Evolutionary conservation across 345 rosid genomes (phyloP).

Genomic region (Reutealis trisperma): DNA sequence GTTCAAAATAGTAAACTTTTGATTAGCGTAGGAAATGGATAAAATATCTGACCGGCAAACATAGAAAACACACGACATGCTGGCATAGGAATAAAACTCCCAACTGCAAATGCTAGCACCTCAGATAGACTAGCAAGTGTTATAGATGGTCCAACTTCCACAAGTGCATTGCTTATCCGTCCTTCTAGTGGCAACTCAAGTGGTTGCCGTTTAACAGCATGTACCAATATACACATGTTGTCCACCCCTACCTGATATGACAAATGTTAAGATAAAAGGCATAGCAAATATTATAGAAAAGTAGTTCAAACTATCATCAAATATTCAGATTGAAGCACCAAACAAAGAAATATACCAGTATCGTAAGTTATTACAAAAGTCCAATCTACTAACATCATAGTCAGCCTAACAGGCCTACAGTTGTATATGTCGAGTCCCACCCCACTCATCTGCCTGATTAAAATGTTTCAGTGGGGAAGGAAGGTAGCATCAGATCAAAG

Average conservation of each 20-base stretch:
- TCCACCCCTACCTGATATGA: constrained; percentile 87
- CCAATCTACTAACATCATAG: background rate
- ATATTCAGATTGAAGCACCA: background rate
- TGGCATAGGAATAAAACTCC: constrained; percentile 94
- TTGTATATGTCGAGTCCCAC: background rate
- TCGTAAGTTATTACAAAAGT: background rate
- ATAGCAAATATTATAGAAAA: background rate
- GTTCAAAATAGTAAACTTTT: background rate
- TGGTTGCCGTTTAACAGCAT: constrained; percentile 94
- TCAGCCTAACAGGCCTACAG: background rate
- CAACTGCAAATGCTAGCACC: constrained; percentile 95
- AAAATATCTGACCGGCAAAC: constrained; percentile 78
- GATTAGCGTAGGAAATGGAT: constrained; percentile 1
- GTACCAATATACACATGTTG: constrained; percentile 95
- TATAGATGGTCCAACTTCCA: constrained; percentile 98
- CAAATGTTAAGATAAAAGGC: constrained; percentile 6
- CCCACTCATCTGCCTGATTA: background rate
- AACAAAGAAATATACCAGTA: background rate
- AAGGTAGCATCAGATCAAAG: background rate
- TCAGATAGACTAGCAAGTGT: constrained; percentile 97
- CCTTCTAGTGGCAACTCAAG: constrained; percentile 74
- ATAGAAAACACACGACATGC: constrained; percentile 97
- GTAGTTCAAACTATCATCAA: background rate
- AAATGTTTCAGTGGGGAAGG: background rate
- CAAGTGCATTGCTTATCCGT: constrained; percentile 89